Base-by-base conservation (phyloP, 768 basidiomycete species). In the Crucibulum laeve region DNA sequence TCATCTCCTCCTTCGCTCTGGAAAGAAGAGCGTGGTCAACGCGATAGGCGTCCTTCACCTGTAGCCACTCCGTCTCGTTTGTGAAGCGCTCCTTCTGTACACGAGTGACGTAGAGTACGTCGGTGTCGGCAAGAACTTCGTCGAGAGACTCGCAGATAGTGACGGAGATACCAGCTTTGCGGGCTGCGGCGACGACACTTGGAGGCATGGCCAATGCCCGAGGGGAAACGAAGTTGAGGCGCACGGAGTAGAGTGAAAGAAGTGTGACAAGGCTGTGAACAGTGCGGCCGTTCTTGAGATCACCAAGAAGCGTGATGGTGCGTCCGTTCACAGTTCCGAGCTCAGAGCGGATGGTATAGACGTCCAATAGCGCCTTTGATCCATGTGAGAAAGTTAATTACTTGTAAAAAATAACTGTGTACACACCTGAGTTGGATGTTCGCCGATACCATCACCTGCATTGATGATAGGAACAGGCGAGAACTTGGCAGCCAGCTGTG, bases 281-380 rank as follows among this genome's bases (percentile, higher is more conserved):
- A 0, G 96, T 99, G 36, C 96, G 83, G 23, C 96, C 96, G 56
- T 98, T 95, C 75, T 96, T 97, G 54, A 99, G 75, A 61, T 99
- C 96, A 40, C 96, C 96, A 7, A 99, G 80, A 41, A 92, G 64
- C 7, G 90, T 92, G 58, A 98, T 86, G 11, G 89, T 92, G 40
- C 89, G 86, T 28, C 94, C 96, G 59, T 98, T 98, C 51, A 98
- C 93, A 0, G 94, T 96, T 43, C 96, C 96, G 40, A 99, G 77
- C 65, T 99, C 96, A 38, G 93, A 96, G 47, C 95, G 90, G 51
- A 98, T 97, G 32, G 93, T 96, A 65, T 90, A 97, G 14, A 92
- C 77, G 54, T 93, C 91, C 51, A 93, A 64, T 6, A 93, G 70
- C 2, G 90, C 90, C 84, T 90, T 44, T 35, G 28, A 37, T 22